Conservation (phyloP, 2,329 filamentous ascomycete species). For the Xylaria sp. region DNA sequence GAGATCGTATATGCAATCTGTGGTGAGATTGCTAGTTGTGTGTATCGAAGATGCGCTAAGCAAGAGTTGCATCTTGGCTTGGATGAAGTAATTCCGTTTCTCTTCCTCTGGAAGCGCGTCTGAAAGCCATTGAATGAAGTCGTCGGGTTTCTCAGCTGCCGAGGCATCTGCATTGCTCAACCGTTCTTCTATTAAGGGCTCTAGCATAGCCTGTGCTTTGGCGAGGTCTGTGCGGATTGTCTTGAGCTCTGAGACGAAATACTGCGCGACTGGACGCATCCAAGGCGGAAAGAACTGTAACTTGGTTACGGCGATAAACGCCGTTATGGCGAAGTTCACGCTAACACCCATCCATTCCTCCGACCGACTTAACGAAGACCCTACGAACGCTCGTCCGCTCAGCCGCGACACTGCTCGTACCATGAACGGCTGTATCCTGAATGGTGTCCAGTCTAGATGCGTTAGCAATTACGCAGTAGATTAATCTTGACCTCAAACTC, state of each 20-base stretch:
- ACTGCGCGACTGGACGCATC: slow-evolving; percentile 60
- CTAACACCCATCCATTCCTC: slow-evolving; percentile 65
- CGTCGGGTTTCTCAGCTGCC: slow-evolving; percentile 55
- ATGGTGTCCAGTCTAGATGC: slow-evolving; percentile 63
- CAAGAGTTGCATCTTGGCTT: slow-evolving; percentile 55
- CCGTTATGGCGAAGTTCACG: slow-evolving; percentile 62
- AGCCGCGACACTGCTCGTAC: slow-evolving; percentile 64
- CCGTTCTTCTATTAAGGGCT: slow-evolving; percentile 60
- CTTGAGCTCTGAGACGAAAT: slow-evolving; percentile 59
- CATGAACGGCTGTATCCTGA: slow-evolving; percentile 64
- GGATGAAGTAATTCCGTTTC: slow-evolving; percentile 53
- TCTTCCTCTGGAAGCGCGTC: slow-evolving; percentile 52
- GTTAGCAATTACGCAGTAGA: slow-evolving; percentile 33
- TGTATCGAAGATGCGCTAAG: slow-evolving; percentile 64
- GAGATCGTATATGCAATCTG: slow-evolving; percentile 64
- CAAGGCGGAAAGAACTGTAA: slow-evolving; percentile 64
- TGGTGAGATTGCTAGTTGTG: slow-evolving; percentile 59
- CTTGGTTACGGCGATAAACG: slow-evolving; percentile 60
- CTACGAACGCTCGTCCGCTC: slow-evolving; percentile 65
- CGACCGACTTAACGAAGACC: slow-evolving; percentile 60
- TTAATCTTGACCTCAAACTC: slow-evolving; percentile 9
- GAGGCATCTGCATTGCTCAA: slow-evolving; percentile 55
- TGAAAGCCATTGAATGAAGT: slow-evolving; percentile 62
- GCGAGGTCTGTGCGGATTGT: slow-evolving; percentile 58
- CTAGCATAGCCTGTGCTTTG: slow-evolving; percentile 56